Evolutionary conservation across 176 grass and related monocot species (phyloP).

Genomic region (Pharus latifolius): DNA sequence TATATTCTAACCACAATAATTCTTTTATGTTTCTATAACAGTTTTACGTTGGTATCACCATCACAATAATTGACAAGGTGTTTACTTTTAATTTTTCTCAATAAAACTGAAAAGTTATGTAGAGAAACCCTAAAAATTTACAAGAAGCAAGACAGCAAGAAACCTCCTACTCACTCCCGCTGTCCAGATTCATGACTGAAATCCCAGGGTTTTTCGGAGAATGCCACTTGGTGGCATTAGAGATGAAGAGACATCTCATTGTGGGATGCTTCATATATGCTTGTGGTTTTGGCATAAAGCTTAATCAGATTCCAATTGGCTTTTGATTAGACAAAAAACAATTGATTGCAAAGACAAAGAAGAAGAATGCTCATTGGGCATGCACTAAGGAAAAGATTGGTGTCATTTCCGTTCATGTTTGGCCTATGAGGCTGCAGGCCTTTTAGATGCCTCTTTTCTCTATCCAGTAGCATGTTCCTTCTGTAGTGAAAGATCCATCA

Average conservation of each 20-base stretch:
- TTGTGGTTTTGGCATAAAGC: slow-evolving; percentile 84
- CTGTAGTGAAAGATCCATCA: slow-evolving; percentile 16
- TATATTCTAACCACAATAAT: too few species aligned
- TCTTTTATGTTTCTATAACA: too few species aligned
- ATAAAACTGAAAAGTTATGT: too few species aligned
- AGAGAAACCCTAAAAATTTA: neutral
- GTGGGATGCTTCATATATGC: slow-evolving; percentile 78
- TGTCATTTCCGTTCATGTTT: slow-evolving; percentile 31
- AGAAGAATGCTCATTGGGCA: slow-evolving; percentile 27
- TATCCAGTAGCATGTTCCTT: slow-evolving; percentile 24
- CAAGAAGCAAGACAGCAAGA: neutral
- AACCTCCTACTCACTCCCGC: neutral
- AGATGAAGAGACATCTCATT: slow-evolving; percentile 49
- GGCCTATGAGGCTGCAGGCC: slow-evolving; percentile 31
- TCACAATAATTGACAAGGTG: too few species aligned
- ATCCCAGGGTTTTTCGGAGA: neutral
- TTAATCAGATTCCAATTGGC: slow-evolving; percentile 52
- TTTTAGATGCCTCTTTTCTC: slow-evolving; percentile 32
- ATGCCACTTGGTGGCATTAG: slow-evolving; percentile 41
- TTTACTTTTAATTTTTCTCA: too few species aligned
- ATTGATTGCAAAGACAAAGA: slow-evolving; percentile 9
- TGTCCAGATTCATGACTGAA: slow-evolving; percentile 32
- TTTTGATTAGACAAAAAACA: slow-evolving; percentile 42
- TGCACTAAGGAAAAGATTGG: slow-evolving; percentile 25
- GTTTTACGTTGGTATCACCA: too few species aligned